Evolutionary conservation across 2,329 filamentous ascomycete species (phyloP), one percentile per base, ranked within the genome.

Genomic region (Colletotrichum spaethianum): DNA sequence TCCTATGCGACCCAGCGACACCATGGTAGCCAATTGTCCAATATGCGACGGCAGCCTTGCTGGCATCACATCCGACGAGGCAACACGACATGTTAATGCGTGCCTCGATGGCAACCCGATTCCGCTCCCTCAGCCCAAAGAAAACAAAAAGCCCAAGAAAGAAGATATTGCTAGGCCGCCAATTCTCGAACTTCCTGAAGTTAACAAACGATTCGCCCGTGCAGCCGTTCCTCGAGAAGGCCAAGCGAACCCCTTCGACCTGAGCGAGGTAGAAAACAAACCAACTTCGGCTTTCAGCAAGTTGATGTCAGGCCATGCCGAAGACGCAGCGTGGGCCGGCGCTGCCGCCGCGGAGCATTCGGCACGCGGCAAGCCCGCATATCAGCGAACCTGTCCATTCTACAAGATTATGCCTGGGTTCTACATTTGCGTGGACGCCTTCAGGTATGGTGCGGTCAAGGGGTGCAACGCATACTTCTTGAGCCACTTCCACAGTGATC

Each of bases 381-480:
- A 96, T 77, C 90, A 96, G 78, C 90, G 96, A 60, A 98, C 94
- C 0, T 99, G 96, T 78, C 96, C 96, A 0, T 99, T 99, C 78
- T 99, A 99, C 86, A 99, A 99, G 82, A 98, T 98, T 74, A 92
- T 99, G 83, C 95, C 96, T 0, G 95, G 94, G 0, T 93, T 98
- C 77, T 94, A 89, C 74, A 97, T 98, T 64, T 97, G 94, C 70
- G 96, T 99, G 0, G 96, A 99, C 81, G 96, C 96, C 0, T 98
- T 99, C 78, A 91, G 96, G 26, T 99, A 98, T 78, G 96, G 96
- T 2, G 94, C 95, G 4, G 94, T 99, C 0, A 89, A 97, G 79
- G 95, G 94, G 0, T 98, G 95, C 80, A 93, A 93, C 65, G 96
- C 96, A 1, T 99, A 99, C 80, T 99, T 99, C 76, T 88, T 99